Evolutionary conservation across 2,329 filamentous ascomycete species (phyloP).

Genomic region (Monosporascus sp.): DNA sequence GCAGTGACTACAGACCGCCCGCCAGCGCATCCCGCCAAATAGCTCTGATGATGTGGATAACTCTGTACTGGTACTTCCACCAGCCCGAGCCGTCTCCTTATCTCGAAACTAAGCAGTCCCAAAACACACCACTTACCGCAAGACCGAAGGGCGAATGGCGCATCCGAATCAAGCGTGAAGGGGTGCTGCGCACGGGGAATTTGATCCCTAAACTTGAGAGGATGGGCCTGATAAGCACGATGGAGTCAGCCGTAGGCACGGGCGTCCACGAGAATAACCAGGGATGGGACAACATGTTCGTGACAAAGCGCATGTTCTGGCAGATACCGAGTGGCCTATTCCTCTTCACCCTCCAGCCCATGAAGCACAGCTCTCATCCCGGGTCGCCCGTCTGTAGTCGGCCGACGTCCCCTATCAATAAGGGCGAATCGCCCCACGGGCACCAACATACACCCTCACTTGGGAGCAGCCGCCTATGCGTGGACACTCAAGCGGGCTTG

Average conservation of each 20-base stretch:
- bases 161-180: constrained; percentile 77
- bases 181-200: constrained; percentile 79
- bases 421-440: constrained; percentile 20
- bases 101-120: constrained; percentile 57
- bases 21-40: constrained; percentile 82
- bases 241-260: constrained; percentile 69
- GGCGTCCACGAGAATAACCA: constrained; percentile 56
- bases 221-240: constrained; percentile 77
- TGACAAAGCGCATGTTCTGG: constrained; percentile 80
- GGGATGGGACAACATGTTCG: constrained; percentile 77
- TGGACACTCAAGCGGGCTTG: constrained; percentile 30
- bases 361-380: constrained; percentile 33
- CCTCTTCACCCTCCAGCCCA: constrained; percentile 74
- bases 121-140: constrained; percentile 60
- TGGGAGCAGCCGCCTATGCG: constrained; percentile 32
- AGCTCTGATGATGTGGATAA: constrained; percentile 95
- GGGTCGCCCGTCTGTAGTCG: constrained; percentile 49
- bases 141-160: constrained; percentile 81
- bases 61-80: constrained; percentile 96
- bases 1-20: constrained; percentile 71
- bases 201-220: constrained; percentile 86
- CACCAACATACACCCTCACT: constrained; percentile 6
- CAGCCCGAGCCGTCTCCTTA: constrained; percentile 66
- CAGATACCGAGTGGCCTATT: constrained; percentile 84
- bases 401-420: constrained; percentile 44